Percentiles rank a stretch among this genome's conserved stretches.
These are phyloP conservation scores for Raphanus raphanistrum DNA, from an alignment of 345 rosid genomes.

Conservation along the genomic window DNA sequence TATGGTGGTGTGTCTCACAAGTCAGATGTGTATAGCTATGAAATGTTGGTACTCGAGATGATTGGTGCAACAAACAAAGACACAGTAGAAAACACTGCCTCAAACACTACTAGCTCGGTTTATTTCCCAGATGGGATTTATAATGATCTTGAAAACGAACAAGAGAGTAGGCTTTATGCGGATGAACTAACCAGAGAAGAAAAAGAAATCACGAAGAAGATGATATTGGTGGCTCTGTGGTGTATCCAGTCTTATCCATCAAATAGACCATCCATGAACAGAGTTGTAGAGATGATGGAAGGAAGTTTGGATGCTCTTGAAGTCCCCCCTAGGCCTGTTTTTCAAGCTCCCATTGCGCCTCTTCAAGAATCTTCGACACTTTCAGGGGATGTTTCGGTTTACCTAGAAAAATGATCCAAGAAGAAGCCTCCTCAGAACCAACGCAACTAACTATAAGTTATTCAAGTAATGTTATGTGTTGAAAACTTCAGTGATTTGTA, in stretches of 20 bases:
- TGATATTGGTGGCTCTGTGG: conserved; percentile 37
- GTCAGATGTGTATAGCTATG: conserved; percentile 51
- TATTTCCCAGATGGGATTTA: conserved; percentile 11
- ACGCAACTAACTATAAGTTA: neutral
- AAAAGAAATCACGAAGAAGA: conserved; percentile 24
- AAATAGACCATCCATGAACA: conserved; percentile 25
- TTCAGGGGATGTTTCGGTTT: neutral
- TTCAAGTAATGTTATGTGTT: neutral
- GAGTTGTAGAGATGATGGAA: conserved; percentile 43
- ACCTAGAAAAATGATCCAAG: neutral
- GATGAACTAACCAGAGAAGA: conserved; percentile 5
- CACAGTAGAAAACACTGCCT: neutral
- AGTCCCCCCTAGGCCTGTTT: conserved; percentile 20
- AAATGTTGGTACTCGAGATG: conserved; percentile 50
- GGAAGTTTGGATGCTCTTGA: conserved; percentile 22
- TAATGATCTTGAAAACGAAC: conserved; percentile 19
- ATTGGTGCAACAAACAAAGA: conserved; percentile 13
- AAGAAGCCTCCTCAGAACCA: neutral
- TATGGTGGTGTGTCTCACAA: conserved; percentile 46
- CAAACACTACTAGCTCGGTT: conserved; percentile 25
- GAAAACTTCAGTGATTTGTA: neutral
- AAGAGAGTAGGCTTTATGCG: neutral
- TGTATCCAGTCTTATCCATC: conserved; percentile 42
- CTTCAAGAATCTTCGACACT: conserved; percentile 20
- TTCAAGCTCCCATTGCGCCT: neutral